Conservation (phyloP, 352 stramenopile genomes). For the Pythium rhizo-oryzae region DNA sequence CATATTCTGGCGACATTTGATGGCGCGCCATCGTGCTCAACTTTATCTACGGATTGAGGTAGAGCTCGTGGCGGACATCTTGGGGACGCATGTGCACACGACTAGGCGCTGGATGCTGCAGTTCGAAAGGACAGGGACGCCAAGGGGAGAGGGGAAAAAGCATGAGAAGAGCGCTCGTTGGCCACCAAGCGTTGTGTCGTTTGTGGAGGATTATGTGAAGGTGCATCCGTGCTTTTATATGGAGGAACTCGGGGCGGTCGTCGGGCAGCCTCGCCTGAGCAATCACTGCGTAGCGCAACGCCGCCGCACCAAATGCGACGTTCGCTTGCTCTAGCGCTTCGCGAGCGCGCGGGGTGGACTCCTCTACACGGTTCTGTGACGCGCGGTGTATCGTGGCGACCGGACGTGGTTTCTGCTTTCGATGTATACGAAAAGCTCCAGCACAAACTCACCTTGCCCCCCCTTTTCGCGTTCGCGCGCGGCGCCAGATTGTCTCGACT, state of each 20-base stretch:
- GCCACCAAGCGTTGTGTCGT: conserved; percentile 1
- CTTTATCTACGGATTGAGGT: conserved; percentile 6
- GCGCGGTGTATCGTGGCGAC: conserved; percentile 2
- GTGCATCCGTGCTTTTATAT: conserved; percentile 13
- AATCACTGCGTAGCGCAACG: conserved; percentile 6
- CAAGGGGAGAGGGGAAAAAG: neutral
- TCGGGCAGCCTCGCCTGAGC: conserved; percentile 8
- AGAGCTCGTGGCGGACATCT: conserved; percentile 2
- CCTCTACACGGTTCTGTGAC: neutral
- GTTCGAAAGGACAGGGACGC: conserved; percentile 7
- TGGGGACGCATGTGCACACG: conserved; percentile 2
- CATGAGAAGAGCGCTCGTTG: conserved; percentile 3
- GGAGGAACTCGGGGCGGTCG: conserved; percentile 2
- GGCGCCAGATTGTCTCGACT: conserved; percentile 1
- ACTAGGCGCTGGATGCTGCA: conserved; percentile 1
- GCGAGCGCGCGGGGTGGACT: neutral
- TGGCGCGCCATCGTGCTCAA: conserved; percentile 11
- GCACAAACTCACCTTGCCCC: conserved; percentile 4
- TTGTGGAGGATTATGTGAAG: conserved; percentile 9
- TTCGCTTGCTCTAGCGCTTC: conserved; percentile 5
- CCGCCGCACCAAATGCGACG: neutral
- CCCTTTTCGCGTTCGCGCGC: conserved; percentile 5
- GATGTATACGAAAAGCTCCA: conserved; percentile 1
- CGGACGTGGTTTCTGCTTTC: conserved; percentile 4
- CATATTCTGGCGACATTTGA: conserved; percentile 10